A percentile compares a stretch with the other conserved stretches of the same genome.
Conservation (phyloP, 148 eudicot species). For the Spergularia marina region DNA sequence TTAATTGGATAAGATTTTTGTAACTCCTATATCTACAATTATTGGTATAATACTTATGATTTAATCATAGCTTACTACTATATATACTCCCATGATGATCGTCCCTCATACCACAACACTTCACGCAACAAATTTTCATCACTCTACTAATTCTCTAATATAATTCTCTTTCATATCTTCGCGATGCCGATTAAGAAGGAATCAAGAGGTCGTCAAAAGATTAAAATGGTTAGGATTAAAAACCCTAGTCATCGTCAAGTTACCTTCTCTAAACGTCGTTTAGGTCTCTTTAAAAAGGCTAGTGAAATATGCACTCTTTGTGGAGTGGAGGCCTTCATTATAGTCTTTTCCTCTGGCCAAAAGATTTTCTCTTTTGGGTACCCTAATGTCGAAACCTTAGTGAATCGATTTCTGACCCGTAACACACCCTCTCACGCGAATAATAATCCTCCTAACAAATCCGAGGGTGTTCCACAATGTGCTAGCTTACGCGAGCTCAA, state of each 20-base stretch:
- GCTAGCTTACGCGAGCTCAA: conserved; percentile 34
- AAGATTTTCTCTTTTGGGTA: conserved; percentile 53
- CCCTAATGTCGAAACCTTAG: conserved; percentile 43
- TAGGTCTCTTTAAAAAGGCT: conserved; percentile 58
- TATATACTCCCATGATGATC: conserved; percentile 22
- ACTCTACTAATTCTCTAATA: neutral
- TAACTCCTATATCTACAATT: conserved; percentile 43
- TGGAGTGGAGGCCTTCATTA: conserved; percentile 42
- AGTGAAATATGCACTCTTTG: conserved; percentile 55
- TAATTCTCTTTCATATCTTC: neutral
- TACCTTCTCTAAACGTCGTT: conserved; percentile 61
- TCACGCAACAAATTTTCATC: neutral
- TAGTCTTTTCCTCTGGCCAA: conserved; percentile 50
- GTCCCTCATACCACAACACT: neutral
- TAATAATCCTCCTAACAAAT: neutral
- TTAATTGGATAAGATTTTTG: conserved; percentile 35
- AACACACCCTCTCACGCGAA: conserved; percentile 28
- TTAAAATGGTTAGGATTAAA: conserved; percentile 55
- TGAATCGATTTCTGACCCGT: conserved; percentile 36
- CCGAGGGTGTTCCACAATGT: conserved; percentile 25
- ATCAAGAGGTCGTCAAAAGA: conserved; percentile 55
- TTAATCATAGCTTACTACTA: conserved; percentile 23
- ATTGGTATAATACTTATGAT: conserved; percentile 17
- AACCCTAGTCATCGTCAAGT: conserved; percentile 54
- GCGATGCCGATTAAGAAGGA: conserved; percentile 47